A percentile compares a stretch with the other conserved stretches of the same genome.
These are phyloP conservation scores for Rhynchospora pubera DNA, from an alignment of 176 grass and related monocot species.

Conservation along the genomic window DNA sequence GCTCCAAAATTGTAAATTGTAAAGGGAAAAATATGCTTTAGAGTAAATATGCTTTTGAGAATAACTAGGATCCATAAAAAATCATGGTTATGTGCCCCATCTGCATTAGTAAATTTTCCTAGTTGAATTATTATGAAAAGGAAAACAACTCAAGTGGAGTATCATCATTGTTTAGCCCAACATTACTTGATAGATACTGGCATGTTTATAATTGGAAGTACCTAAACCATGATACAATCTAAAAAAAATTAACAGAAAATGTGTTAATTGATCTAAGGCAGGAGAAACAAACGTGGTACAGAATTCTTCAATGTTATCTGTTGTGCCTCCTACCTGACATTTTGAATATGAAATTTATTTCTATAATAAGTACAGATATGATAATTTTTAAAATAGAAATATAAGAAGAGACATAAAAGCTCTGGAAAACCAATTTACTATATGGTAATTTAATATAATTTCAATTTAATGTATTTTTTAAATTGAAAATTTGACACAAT, in stretches of 20 bases:
- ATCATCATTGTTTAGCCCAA: background rate
- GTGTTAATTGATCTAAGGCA: slow-evolving; percentile 30
- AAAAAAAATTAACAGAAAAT: background rate
- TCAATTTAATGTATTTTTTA: too few relatives aligned
- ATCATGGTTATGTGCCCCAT: too few relatives aligned
- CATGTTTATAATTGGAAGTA: background rate
- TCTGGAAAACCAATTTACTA: too few relatives aligned
- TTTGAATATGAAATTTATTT: slow-evolving; percentile 1
- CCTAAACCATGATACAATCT: background rate
- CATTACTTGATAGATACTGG: background rate
- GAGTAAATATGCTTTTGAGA: too few relatives aligned
- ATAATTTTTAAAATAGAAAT: background rate
- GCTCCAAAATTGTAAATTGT: too few relatives aligned
- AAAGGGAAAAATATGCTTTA: too few relatives aligned
- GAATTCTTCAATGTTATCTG: slow-evolving; percentile 95
- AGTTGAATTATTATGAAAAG: too few relatives aligned
- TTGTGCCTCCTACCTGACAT: slow-evolving; percentile 84
- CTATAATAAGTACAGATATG: background rate
- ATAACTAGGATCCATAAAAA: too few relatives aligned
- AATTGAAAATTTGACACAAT: too few relatives aligned
- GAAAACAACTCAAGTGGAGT: too few relatives aligned
- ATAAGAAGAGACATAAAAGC: background rate
- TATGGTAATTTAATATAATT: too few relatives aligned
- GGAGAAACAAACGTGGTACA: slow-evolving; percentile 81
- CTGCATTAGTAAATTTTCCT: too few relatives aligned